Base-by-base conservation (phyloP, 2,329 filamentous ascomycete species). In the Trichophaea hybrida region DNA sequence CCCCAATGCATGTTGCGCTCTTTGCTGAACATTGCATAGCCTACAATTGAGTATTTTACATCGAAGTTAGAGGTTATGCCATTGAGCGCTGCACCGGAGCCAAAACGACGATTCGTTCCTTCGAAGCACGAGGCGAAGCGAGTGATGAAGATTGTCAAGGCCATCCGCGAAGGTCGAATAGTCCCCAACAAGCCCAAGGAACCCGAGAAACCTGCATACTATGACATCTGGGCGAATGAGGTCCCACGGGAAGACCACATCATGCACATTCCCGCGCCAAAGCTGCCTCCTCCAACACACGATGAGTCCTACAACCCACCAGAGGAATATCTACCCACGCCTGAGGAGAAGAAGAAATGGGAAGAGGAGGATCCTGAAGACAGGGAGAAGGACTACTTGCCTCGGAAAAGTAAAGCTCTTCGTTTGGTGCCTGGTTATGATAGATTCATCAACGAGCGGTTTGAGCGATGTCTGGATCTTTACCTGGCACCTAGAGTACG, bases 301-400 rank as follows among this genome's bases (percentile, higher is more conserved):
- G 90, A 95, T 69, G 82, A 96, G 72, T 95, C 88, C 70, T 97
- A 98, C 72, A 95, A 97, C 73, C 93, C 93, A 31, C 93, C 94
- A 54, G 81, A 85, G 3, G 93, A 98, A 75, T 98, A 97, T 71
- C 76, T 98, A 1, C 94, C 91, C 1, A 86, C 87, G 58, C 81
- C 85, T 69, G 83, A 86, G 43, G 93, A 98, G 75, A 87, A 79
- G 71, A 82, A 86, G 66, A 79, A 80, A 12, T 98, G 93, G 93
- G 83, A 94, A 69, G 83, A 94, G 56, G 77, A 81, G 32, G 91
- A 97, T 64, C 86, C 88, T 1, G 93, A 97, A 71, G 93, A 98
- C 64, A 79, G 90, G 59, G 88, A 94, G 68, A 89, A 84, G 70
- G 86, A 94, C 53, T 98, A 88, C 69, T 74, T 98, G 37, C 88